Base-by-base conservation (phyloP, 305 asterid genomes). In the Fraxinus floribunda region DNA sequence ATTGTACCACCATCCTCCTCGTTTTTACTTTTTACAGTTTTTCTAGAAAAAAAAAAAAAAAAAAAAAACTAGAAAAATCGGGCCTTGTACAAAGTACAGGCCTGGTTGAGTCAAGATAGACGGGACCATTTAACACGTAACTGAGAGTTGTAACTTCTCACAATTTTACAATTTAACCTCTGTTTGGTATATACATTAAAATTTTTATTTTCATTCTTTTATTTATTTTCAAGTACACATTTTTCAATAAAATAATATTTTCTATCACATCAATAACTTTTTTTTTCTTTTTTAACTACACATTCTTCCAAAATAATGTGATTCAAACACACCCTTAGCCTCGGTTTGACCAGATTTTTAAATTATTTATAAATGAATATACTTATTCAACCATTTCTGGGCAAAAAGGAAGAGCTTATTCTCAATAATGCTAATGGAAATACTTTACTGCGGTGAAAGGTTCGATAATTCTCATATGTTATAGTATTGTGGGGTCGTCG, bases 371-470 rank as follows among this genome's bases (percentile, higher is more conserved):
- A 39, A 8, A 39, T 41, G 11, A 41, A 41, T 9, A 41, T 41
- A 41, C 49, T 38, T 38, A 38, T 38, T 38, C 41, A 38, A 38
- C 44, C 44, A 38, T 38, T 38, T 38, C 11, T 7, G 11, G 98
- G 97, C 13, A 90, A 83, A 83, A 92, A 93, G 71, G 91, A 89
- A 2, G 90, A 93, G 83, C 49, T 95, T 52, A 84, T 92, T 78
- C 86, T 92, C 5, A 83, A 88, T 44, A 97, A 91, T 55, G 90
- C 87, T 0, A 84, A 90, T 35, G 98, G 92, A 30, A 89, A 83
- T 81, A 86, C 85, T 79, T 83, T 93, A 82, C 90, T 93, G 0
- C 91, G 97, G 70, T 82, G 89, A 39, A 95, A 91, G 93, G 97
- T 46, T 46, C 57, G n/a, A 11, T 46, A 46, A 13, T 13, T 46